phyloP scores from a whole-genome alignment of 345 rosid genomes.

The Raphanus sativus region DNA sequence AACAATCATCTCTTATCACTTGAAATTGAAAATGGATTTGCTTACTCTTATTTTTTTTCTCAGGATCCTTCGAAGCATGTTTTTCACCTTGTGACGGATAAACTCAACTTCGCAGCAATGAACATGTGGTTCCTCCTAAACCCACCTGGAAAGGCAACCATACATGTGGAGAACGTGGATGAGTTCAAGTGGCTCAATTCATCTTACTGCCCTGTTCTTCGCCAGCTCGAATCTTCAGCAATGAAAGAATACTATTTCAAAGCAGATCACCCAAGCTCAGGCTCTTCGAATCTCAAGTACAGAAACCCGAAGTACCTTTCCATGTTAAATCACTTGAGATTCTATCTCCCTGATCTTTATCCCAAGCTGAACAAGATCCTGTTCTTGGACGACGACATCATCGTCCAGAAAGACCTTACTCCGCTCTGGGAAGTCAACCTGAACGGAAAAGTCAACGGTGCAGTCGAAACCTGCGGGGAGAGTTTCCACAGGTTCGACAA shows the following conservation, averaged over 20 bases:
- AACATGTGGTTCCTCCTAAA: constrained; percentile 97
- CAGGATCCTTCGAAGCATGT: constrained; percentile 98
- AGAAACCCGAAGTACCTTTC: constrained; percentile 97
- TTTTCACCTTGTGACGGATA: constrained; percentile 94
- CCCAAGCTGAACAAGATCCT: constrained; percentile 91
- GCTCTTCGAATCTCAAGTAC: constrained; percentile 90
- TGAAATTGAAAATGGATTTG: background rate
- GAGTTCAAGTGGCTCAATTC: constrained; percentile 99
- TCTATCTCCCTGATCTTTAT: constrained; percentile 93
- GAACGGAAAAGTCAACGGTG: constrained; percentile 91
- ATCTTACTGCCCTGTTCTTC: constrained; percentile 92
- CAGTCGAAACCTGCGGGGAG: constrained; percentile 97
- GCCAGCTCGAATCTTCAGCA: constrained; percentile 89
- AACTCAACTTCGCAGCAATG: constrained; percentile 96
- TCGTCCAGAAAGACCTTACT: constrained; percentile 95
- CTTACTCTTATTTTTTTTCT: background rate
- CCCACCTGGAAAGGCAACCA: constrained; percentile 92
- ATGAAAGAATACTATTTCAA: constrained; percentile 98
- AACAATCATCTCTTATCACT: background rate
- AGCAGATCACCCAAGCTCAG: constrained; percentile 89
- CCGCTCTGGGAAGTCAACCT: constrained; percentile 83
- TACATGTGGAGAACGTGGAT: constrained; percentile 96
- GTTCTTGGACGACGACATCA: constrained; percentile 95
- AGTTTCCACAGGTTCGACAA: constrained; percentile 98
- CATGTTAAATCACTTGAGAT: constrained; percentile 92